phyloP scores from a whole-genome alignment of 805 yeast genomes.

The Pichia nanzhaoensis region DNA sequence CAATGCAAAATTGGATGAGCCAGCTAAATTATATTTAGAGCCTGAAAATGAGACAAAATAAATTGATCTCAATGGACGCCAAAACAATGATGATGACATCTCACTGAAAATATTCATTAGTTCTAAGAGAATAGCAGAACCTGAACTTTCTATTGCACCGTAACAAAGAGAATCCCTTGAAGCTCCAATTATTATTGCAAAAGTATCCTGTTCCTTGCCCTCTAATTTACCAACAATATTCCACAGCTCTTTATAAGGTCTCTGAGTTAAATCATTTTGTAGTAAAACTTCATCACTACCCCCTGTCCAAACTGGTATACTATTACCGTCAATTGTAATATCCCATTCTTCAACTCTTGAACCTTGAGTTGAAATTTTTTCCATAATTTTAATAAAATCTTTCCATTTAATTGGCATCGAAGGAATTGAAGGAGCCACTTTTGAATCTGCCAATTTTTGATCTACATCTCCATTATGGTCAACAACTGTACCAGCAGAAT shows the following conservation, averaged over 20 bases:
- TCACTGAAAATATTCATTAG: slow-evolving; percentile 61
- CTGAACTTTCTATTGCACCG: slow-evolving; percentile 75
- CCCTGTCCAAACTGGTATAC: slow-evolving; percentile 41
- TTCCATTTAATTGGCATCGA: slow-evolving; percentile 70
- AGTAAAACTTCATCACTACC: slow-evolving; percentile 23
- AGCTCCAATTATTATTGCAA: slow-evolving; percentile 75
- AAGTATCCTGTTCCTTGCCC: slow-evolving; percentile 74
- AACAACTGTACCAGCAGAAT: slow-evolving; percentile 35
- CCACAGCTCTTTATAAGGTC: slow-evolving; percentile 62
- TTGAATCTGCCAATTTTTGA: slow-evolving; percentile 39
- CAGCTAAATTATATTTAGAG: slow-evolving; percentile 71
- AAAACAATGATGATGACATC: slow-evolving; percentile 55
- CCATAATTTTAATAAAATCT: slow-evolving; percentile 48
- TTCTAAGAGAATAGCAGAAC: slow-evolving; percentile 67
- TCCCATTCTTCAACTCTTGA: slow-evolving; percentile 32
- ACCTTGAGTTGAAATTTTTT: slow-evolving; percentile 34
- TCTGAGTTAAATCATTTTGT: slow-evolving; percentile 35
- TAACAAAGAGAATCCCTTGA: slow-evolving; percentile 61
- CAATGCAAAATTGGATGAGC: slow-evolving; percentile 74
- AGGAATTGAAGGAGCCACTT: slow-evolving; percentile 63
- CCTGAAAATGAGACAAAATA: slow-evolving; percentile 84
- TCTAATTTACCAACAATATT: slow-evolving; percentile 70
- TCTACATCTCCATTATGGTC: slow-evolving; percentile 33
- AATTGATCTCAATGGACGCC: slow-evolving; percentile 80
- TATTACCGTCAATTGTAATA: slow-evolving; percentile 18